phyloP scores from a whole-genome alignment of 164 flowering plant species.

The Nymphaea colorata region DNA sequence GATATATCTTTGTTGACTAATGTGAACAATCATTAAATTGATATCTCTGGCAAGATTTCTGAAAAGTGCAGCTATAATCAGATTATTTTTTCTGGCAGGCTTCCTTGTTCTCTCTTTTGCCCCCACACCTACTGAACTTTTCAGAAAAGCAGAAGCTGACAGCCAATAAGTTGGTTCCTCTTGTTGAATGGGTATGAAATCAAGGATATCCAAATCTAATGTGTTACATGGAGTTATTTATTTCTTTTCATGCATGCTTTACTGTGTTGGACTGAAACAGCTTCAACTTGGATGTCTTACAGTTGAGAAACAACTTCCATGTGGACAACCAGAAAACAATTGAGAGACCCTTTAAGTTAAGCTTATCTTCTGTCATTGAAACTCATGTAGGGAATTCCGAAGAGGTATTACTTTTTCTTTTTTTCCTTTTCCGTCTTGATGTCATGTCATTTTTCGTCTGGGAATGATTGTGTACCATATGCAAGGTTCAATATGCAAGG shows the following conservation, averaged over 20 bases:
- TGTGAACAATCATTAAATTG: no score
- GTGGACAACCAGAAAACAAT: constrained; percentile 16
- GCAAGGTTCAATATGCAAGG: no score
- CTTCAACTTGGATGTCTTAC: constrained; percentile 7
- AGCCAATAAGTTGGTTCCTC: constrained; percentile 32
- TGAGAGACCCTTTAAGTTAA: constrained; percentile 34
- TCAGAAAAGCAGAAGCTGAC: constrained; percentile 38
- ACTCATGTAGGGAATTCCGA: constrained; percentile 66
- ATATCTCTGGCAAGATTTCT: no score
- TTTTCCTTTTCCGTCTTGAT: no score
- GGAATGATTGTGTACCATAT: no score
- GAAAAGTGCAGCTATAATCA: neutral
- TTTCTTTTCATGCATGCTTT: no score
- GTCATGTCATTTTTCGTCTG: no score
- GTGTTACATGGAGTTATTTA: no score
- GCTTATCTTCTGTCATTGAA: constrained; percentile 55
- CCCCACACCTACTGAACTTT: constrained; percentile 34
- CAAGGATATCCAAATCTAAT: no score
- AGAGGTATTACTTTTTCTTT: constrained; percentile 38
- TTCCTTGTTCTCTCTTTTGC: constrained; percentile 74
- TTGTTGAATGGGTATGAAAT: constrained; percentile 67
- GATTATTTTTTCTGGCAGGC: constrained; percentile 42
- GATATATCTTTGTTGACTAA: no score
- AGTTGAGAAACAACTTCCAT: constrained; percentile 58
- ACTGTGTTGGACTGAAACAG: no score